A percentile compares a stretch with the other conserved stretches of the same genome.
Conservation (phyloP, 768 basidiomycete species). For the Phanerochaete sordida region DNA sequence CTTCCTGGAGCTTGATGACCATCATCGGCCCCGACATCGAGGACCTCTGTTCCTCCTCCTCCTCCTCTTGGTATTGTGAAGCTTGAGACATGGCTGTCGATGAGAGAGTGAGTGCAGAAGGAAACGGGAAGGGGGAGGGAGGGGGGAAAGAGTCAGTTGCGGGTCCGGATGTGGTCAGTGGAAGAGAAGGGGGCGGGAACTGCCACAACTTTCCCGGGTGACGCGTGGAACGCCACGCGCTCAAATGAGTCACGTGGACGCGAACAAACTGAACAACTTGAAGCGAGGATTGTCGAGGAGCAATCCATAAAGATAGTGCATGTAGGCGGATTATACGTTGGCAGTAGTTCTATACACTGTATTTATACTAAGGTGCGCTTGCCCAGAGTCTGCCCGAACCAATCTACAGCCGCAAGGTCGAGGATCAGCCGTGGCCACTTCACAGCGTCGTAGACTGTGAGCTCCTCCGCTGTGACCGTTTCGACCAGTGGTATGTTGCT, state of each 20-base stretch:
- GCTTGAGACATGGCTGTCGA: slow-evolving; percentile 27
- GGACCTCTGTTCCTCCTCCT: slow-evolving; percentile 46
- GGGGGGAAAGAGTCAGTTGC: neutral
- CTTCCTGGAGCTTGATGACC: slow-evolving; percentile 81
- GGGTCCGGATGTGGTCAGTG: neutral
- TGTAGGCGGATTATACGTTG: neutral
- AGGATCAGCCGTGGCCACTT: slow-evolving; percentile 81
- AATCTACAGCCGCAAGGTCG: slow-evolving; percentile 80
- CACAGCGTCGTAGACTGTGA: slow-evolving; percentile 79
- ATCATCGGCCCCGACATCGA: slow-evolving; percentile 78
- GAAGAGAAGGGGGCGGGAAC: neutral
- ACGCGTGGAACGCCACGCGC: slow-evolving; percentile 10
- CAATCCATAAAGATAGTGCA: neutral
- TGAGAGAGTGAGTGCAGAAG: too few species aligned
- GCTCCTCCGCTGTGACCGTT: slow-evolving; percentile 56
- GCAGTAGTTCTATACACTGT: neutral
- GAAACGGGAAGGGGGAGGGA: neutral
- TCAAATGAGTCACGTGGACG: slow-evolving; percentile 22
- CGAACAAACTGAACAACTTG: slow-evolving; percentile 4
- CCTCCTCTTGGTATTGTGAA: slow-evolving; percentile 48
- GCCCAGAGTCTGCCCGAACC: slow-evolving; percentile 61
- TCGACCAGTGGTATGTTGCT: slow-evolving; percentile 71
- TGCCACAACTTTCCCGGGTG: neutral
- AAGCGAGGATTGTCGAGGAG: neutral
- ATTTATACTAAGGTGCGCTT: slow-evolving; percentile 26